These are phyloP conservation scores for Punctularia strigosozonata DNA, from an alignment of 768 basidiomycete species.

Conservation along the genomic window DNA sequence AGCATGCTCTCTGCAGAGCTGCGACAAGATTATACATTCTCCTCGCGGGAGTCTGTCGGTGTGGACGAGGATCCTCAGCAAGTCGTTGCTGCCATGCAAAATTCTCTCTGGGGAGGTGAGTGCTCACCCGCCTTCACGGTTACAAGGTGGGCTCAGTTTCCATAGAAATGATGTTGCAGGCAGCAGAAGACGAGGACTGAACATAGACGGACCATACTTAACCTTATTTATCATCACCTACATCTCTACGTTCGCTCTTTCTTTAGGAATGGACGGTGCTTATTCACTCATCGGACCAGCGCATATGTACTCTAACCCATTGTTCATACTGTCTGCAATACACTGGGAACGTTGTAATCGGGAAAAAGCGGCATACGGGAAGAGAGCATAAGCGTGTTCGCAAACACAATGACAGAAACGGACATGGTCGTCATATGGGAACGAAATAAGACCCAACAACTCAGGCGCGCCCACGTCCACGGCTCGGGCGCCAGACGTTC, in stretches of 20 bases:
- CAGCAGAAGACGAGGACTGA: conserved; percentile 29
- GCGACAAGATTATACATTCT: conserved; percentile 37
- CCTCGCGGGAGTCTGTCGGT: conserved; percentile 11
- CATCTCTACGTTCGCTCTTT: too few species aligned
- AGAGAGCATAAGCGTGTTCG: too few species aligned
- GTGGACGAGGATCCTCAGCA: conserved; percentile 25
- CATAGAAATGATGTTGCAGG: conserved; percentile 32
- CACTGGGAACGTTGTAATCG: too few species aligned
- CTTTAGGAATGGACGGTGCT: too few species aligned
- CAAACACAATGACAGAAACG: too few species aligned
- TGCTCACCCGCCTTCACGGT: conserved; percentile 2
- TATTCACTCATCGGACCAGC: too few species aligned
- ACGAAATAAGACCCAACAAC: too few species aligned
- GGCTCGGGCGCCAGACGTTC: conserved; percentile 20
- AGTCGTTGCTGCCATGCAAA: conserved; percentile 46
- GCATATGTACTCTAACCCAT: too few species aligned
- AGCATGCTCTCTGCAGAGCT: conserved; percentile 45
- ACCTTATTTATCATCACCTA: conserved; percentile 1
- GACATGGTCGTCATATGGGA: too few species aligned
- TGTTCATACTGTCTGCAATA: too few species aligned
- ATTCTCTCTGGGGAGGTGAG: conserved; percentile 66
- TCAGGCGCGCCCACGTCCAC: neutral
- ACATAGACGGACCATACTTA: conserved; percentile 13
- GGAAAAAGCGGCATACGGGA: too few species aligned
- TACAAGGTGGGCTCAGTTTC: neutral